Percentiles rank a stretch among this genome's conserved stretches.
These are phyloP conservation scores for Ophiostoma triangulosporum DNA, from an alignment of 2,329 filamentous ascomycete species.

Conservation along the genomic window DNA sequence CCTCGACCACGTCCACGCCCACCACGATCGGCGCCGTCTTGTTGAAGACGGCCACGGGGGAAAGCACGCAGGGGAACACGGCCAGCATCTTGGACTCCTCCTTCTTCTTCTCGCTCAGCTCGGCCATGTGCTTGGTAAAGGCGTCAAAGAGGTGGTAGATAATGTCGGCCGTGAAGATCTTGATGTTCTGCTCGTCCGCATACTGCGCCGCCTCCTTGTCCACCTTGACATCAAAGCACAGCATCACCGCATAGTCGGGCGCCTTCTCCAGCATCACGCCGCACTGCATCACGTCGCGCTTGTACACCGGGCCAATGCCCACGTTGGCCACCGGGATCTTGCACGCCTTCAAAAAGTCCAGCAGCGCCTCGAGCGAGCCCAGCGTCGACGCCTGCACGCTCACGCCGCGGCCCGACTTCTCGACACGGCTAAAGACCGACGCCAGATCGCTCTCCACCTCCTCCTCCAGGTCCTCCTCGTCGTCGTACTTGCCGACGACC, in stretches of 20 bases:
- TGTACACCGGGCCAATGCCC: slow-evolving; percentile 93
- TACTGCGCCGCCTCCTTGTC: slow-evolving; percentile 90
- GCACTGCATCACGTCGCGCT: slow-evolving; percentile 91
- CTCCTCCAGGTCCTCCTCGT: slow-evolving; percentile 91
- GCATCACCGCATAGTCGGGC: slow-evolving; percentile 94
- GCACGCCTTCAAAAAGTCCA: slow-evolving; percentile 88
- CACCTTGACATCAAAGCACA: slow-evolving; percentile 98
- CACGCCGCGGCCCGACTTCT: slow-evolving; percentile 85
- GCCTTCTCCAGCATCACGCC: slow-evolving; percentile 94
- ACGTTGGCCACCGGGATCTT: slow-evolving; percentile 98
- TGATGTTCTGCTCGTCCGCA: slow-evolving; percentile 87
- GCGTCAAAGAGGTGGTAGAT: slow-evolving; percentile 97
- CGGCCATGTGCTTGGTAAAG: slow-evolving; percentile 89
- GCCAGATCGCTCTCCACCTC: slow-evolving; percentile 94
- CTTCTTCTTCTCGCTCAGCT: slow-evolving; percentile 80
- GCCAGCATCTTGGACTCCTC: slow-evolving; percentile 91
- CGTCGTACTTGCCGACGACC: slow-evolving; percentile 87
- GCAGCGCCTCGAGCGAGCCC: slow-evolving; percentile 85
- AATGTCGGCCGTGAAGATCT: slow-evolving; percentile 96
- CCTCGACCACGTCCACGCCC: slow-evolving; percentile 90
- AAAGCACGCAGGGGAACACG: slow-evolving; percentile 88
- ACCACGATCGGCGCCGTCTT: slow-evolving; percentile 93
- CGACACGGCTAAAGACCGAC: slow-evolving; percentile 79
- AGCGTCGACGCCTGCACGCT: slow-evolving; percentile 95
- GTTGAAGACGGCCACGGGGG: slow-evolving; percentile 90